Base-by-base conservation (phyloP, 2,329 filamentous ascomycete species). In the Colletotrichum lini region DNA sequence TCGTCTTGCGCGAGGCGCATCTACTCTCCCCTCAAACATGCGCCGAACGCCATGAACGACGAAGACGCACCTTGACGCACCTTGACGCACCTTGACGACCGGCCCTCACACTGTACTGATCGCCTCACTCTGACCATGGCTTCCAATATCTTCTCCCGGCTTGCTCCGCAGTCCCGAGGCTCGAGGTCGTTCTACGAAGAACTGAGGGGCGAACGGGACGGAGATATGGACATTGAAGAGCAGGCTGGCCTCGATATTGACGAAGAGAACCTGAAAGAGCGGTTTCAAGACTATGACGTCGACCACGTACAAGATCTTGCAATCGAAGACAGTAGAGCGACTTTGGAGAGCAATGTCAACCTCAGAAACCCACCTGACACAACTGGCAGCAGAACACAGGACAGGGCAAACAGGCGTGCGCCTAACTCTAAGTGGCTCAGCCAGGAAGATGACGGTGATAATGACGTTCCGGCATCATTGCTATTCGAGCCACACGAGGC, bases 381-480 rank as follows among this genome's bases (percentile, higher is more conserved):
- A 47, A 16, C 45, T 23, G 44, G 53, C 16, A 50, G 54, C 45
- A 53, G 40, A 18, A 16, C 42, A n/a, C 50, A 57, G n/a, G 54
- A 44, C 8, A 18, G 16, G 10, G 54, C 44, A 30, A 18, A 8
- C 26, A 73, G 67, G 35, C 76, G 72, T 7, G 73, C 75, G 49
- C 52, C 73, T 4, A 73, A 72, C 50, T 54, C 78, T 10, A 75
- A 74, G 62, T 82, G 80, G 80, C 72, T 78, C 21, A 67, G 74
- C 30, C 76, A 84, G 18, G 87, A 89, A 40, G 86, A 89, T 3
- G 86, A 88, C 40, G 81, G 78, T 6, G 86, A 88, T 66, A 90
- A 91, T 65, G 90, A 92, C 75, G 90, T 92, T 0, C 90, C 90
- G 0, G 88, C 86, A 21, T 92, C 90, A 3, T 81, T 92, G 21